Evolutionary conservation across 495 filamentous ascomycete species (phyloP), one percentile per base, ranked within the genome.

Genomic region (Neurospora sp.): DNA sequence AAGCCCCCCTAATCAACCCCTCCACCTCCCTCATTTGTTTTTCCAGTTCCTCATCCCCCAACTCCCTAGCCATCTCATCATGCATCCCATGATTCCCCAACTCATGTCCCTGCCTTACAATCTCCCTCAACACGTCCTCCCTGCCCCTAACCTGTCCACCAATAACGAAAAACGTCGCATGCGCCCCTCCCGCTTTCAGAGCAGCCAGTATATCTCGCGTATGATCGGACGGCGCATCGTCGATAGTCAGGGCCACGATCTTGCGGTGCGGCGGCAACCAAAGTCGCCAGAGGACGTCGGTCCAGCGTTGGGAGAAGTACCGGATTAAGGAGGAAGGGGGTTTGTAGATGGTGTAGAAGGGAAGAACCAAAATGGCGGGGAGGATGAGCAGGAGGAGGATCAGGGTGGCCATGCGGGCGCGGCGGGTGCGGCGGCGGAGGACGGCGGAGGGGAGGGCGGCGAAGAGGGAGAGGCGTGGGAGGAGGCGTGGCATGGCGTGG

Each of bases 81-180:
- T 87, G 85, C 92, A 94, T 94, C 5, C 91, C 93, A 80, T 97
- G 93, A 80, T 96, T 96, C 60, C 87, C 93, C 11, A 95, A 84
- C 79, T 95, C 92, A 77, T 91, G 89, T 8, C 91, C 91, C 16
- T 79, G 83, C 23, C 84, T 79, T n/a, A 95, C 84, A 4, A 94
- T 80, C 46, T 91, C 85, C 44, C 85, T 78, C 31, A 96, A 84
- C 0, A 87, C 82, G 3, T 83, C 77, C 80, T 92, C 89, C 27
- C 87, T 81, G 0, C 89, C 91, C 0, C 83, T 46, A 0, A 94
- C 89, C 80, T 97, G 93, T 9, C 84, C 84, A 14, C 93, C 94
- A 74, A 96, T 93, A 11, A 93, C 81, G 80, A 94, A 95, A 78
- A 94, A 94, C 0, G 93, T 94, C 0, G 91, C 92, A 7, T 85